phyloP scores from a whole-genome alignment of 1,284 basidiomycete species.

The Boletus mariae region DNA sequence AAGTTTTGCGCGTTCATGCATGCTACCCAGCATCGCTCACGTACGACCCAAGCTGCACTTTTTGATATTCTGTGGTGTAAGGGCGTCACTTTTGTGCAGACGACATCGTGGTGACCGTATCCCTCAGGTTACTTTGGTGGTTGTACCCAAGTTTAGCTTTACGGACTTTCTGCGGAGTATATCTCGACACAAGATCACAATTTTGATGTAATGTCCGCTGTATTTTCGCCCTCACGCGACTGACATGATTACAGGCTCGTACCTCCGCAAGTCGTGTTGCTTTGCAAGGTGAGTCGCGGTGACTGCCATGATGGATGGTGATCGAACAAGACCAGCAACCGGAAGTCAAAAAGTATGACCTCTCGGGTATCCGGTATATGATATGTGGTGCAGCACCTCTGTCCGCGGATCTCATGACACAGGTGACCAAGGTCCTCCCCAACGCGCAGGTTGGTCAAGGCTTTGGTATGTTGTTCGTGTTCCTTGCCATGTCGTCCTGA shows the following conservation, averaged over 20 bases:
- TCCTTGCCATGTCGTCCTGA: background rate
- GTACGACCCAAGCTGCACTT: conserved; percentile 47
- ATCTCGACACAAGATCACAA: conserved; percentile 60
- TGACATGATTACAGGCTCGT: conserved; percentile 46
- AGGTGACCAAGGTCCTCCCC: conserved; percentile 55
- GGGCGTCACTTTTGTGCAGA: conserved; percentile 12
- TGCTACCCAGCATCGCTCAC: conserved; percentile 7
- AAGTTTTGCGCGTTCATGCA: conserved; percentile 15
- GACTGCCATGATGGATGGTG: background rate
- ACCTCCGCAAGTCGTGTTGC: conserved; percentile 64
- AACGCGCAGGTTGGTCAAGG: conserved; percentile 61
- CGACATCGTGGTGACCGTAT: background rate
- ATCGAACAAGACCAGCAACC: conserved; percentile 48
- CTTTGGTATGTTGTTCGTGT: conserved; percentile 42
- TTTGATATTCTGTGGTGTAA: conserved; percentile 51
- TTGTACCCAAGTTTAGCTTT: conserved; percentile 72
- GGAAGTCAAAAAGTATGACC: conserved; percentile 60
- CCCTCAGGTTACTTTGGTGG: conserved; percentile 57
- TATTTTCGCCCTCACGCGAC: background rate
- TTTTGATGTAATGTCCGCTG: conserved; percentile 48
- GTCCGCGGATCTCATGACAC: conserved; percentile 57
- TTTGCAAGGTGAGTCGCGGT: conserved; percentile 56
- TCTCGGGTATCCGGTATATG: conserved; percentile 56
- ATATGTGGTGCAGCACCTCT: conserved; percentile 75
- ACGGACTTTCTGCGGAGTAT: conserved; percentile 66